Percentiles rank a stretch among this genome's conserved stretches.
phyloP scores from a whole-genome alignment of 805 yeast species.

The Yamadazyma laniorum region DNA sequence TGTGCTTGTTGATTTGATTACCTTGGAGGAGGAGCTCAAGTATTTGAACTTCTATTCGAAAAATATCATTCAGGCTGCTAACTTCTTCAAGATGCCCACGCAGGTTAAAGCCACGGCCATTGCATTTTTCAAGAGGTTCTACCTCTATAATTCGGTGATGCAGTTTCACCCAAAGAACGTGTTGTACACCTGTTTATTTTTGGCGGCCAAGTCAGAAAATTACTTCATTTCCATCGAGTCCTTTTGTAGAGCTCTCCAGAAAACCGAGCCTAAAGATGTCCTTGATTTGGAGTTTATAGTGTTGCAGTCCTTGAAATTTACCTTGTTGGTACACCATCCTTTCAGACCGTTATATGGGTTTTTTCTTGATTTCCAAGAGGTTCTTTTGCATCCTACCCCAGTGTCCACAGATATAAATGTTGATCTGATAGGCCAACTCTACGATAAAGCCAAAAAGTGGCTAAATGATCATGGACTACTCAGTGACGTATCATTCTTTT shows the following conservation, averaged over 20 bases:
- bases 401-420: constrained; percentile 2
- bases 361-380: constrained; percentile 79
- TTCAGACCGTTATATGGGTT: constrained; percentile 90
- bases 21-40: constrained; percentile 66
- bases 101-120: constrained; percentile 88
- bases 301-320: constrained; percentile 71
- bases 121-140: constrained; percentile 77
- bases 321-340: constrained; percentile 85
- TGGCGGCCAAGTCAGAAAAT: constrained; percentile 93
- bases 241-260: constrained; percentile 68
- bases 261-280: constrained; percentile 63
- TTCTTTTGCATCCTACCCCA: constrained; percentile 25
- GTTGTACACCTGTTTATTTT: constrained; percentile 68
- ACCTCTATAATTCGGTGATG: constrained; percentile 76
- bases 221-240: constrained; percentile 81
- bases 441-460: constrained; percentile 66
- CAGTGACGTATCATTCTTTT: constrained; percentile 74
- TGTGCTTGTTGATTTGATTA: constrained; percentile 44
- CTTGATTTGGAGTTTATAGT: constrained; percentile 77
- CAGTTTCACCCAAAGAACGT: constrained; percentile 84
- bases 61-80: constrained; percentile 67
- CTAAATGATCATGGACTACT: constrained; percentile 62
- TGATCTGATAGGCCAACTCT: constrained; percentile 59
- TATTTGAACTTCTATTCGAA: constrained; percentile 71
- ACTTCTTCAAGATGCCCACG: constrained; percentile 77